These are phyloP conservation scores for Backusella luteola DNA, from an alignment of 192 early-diverging fungal species.

Conservation along the genomic window DNA sequence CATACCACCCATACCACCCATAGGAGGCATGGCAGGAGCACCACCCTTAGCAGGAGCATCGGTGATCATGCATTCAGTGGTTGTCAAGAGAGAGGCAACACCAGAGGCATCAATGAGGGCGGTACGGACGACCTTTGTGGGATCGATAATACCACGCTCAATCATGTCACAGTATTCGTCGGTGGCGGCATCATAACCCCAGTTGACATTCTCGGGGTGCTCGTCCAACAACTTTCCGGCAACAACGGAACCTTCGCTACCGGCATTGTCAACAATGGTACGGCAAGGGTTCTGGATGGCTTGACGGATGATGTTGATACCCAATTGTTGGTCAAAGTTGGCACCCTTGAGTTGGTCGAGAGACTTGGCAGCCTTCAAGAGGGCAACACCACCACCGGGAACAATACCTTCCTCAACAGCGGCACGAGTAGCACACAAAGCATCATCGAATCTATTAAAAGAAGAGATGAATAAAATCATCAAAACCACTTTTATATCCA, in stretches of 20 bases:
- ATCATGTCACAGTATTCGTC: constrained; percentile 97
- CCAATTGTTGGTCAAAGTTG: constrained; percentile 99
- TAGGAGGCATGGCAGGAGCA: constrained; percentile 54
- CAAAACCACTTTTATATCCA: neutral
- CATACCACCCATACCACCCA: constrained; percentile 27
- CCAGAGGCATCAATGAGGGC: constrained; percentile 96
- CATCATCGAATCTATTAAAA: constrained; percentile 87
- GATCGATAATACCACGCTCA: constrained; percentile 95
- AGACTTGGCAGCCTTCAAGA: constrained; percentile 90
- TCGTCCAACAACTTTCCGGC: constrained; percentile 93
- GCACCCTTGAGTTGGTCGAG: constrained; percentile 81
- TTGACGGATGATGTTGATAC: constrained; percentile 93
- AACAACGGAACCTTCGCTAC: constrained; percentile 94
- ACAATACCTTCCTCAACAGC: constrained; percentile 99
- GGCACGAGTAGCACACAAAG: constrained; percentile 96
- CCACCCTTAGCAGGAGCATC: constrained; percentile 78
- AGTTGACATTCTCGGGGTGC: constrained; percentile 79
- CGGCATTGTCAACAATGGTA: constrained; percentile 97
- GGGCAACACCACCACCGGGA: constrained; percentile 96
- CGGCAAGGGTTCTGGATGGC: constrained; percentile 91
- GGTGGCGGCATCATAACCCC: constrained; percentile 90
- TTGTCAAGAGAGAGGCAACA: constrained; percentile 96
- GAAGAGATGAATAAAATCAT: neutral
- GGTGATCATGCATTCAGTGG: constrained; percentile 97
- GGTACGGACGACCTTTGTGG: constrained; percentile 98